These are phyloP conservation scores for Suillus spraguei DNA, from an alignment of 768 basidiomycete genomes.

Conservation along the genomic window DNA sequence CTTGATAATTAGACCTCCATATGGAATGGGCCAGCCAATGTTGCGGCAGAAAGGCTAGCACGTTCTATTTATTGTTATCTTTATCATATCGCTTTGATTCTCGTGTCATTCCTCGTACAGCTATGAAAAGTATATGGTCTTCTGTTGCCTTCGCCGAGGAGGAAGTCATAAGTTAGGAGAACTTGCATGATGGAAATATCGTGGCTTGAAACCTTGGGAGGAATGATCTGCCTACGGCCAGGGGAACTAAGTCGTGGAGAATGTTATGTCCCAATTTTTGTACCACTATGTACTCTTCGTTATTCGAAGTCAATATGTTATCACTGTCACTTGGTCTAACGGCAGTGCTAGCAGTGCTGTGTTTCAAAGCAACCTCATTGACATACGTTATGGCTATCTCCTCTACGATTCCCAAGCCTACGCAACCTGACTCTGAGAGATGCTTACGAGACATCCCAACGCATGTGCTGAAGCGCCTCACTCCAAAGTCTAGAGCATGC, in stretches of 20 bases:
- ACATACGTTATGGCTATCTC: constrained; percentile 4
- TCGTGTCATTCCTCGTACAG: not conserved
- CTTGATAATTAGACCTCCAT: not conserved
- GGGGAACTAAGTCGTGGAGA: not conserved
- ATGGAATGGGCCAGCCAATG: not conserved
- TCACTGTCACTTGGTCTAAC: not conserved
- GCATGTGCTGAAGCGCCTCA: not conserved
- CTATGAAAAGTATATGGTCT: not conserved
- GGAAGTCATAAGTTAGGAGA: not conserved
- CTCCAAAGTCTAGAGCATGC: constrained; percentile 22
- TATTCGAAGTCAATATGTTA: not conserved
- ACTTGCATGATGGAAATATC: not conserved
- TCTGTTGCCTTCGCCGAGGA: not conserved
- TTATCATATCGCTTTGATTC: not conserved
- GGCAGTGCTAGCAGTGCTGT: not conserved
- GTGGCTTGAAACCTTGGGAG: not conserved
- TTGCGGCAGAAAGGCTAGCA: not conserved
- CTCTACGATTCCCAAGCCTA: not conserved
- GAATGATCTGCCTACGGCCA: too few relatives aligned
- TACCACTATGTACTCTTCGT: not conserved
- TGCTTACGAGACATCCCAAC: not conserved
- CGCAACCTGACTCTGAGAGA: not conserved
- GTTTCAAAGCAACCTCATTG: not conserved
- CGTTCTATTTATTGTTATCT: not conserved
- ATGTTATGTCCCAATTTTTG: not conserved